Percentiles rank a stretch among this genome's conserved stretches.
Conservation (phyloP, 495 filamentous ascomycete species). For the Chaetomium fimeti region DNA sequence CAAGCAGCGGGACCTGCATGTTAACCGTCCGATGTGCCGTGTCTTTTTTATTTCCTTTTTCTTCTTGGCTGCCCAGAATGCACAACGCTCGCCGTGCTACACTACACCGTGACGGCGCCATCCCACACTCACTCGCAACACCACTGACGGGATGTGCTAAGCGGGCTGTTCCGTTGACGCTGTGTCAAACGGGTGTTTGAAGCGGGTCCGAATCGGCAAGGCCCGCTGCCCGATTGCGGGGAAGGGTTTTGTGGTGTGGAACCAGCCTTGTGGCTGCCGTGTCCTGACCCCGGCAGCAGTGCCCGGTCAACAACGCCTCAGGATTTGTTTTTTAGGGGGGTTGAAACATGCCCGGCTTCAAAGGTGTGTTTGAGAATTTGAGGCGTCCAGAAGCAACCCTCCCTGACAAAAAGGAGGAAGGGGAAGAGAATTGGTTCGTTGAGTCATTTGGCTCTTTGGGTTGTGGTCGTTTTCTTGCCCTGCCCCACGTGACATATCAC, state of each 20-base stretch:
- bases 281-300: background rate
- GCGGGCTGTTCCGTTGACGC: conserved; percentile 1
- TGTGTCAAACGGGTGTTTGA: background rate
- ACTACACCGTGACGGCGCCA: background rate
- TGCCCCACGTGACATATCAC: conserved; percentile 6
- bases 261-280: background rate
- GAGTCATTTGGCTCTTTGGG: background rate
- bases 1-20: background rate
- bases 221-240: conserved; percentile 14
- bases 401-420: no score
- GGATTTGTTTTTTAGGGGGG: no score
- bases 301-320: background rate
- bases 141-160: background rate
- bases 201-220: conserved; percentile 15
- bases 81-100: no score
- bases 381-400: no score
- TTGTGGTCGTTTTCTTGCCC: background rate
- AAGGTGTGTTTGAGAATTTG: background rate
- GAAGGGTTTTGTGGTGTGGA: background rate
- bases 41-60: background rate
- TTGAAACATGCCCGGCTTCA: no score
- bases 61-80: background rate
- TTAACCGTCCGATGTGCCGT: background rate
- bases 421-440: no score
- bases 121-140: background rate